Conservation (phyloP, 106 monocot species). For the Platanthera zijinensis region DNA sequence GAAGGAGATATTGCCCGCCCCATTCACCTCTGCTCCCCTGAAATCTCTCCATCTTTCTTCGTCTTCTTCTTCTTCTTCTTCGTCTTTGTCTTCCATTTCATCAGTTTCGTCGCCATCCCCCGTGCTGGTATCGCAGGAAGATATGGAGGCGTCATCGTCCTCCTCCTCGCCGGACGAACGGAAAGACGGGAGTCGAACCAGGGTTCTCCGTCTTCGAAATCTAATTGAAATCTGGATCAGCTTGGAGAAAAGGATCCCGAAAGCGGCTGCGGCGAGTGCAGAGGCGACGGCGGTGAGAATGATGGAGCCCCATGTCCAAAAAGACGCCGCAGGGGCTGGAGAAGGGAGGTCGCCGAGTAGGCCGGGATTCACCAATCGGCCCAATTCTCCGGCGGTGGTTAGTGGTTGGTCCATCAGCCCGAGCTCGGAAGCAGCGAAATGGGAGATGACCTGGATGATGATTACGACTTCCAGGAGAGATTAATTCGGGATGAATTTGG, state of each 20-base stretch:
- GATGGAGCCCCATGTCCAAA: constrained; percentile 16
- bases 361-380: not conserved
- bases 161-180: not conserved
- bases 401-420: not conserved
- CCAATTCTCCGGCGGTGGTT: not conserved
- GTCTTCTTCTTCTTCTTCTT: not conserved
- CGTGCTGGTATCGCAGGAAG: constrained; percentile 9
- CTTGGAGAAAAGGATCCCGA: constrained; percentile 15
- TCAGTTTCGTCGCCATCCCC: not conserved
- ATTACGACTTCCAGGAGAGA: no score
- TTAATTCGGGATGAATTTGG: no score
- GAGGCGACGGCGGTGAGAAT: constrained; percentile 15
- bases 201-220: constrained; percentile 8
- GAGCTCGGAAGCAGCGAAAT: no score
- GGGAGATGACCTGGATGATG: no score
- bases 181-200: not conserved
- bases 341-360: not conserved
- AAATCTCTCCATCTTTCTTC: not conserved
- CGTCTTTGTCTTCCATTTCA: not conserved
- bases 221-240: constrained; percentile 8
- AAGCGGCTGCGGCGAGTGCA: constrained; percentile 16
- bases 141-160: constrained; percentile 6
- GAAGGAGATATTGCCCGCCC: not conserved
- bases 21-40: not conserved
- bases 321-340: not conserved